Conservation (phyloP, 2,329 filamentous ascomycete genomes). For the Pseudocercospora ulei region DNA sequence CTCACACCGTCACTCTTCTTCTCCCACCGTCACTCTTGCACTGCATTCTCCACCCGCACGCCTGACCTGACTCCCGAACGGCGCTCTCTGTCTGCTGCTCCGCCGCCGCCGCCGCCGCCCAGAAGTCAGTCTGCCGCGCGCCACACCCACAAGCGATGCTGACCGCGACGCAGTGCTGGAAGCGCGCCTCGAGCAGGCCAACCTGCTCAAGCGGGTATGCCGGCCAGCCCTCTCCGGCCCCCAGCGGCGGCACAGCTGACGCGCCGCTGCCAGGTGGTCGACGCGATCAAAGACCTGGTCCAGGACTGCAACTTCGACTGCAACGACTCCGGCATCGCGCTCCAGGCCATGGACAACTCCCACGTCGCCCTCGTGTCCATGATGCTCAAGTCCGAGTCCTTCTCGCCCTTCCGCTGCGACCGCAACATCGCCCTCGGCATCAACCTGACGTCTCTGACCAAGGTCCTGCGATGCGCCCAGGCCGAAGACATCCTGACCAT, state of each 20-base stretch:
- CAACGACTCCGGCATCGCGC: conserved; percentile 97
- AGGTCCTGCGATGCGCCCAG: conserved; percentile 88
- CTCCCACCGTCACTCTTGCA: too few relatives aligned
- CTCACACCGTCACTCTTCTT: too few relatives aligned
- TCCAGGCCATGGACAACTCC: conserved; percentile 99
- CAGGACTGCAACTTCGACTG: conserved; percentile 99
- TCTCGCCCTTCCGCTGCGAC: conserved; percentile 93
- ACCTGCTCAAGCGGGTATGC: conserved; percentile 85
- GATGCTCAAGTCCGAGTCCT: conserved; percentile 92
- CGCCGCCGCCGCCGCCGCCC: too few relatives aligned
- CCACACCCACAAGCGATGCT: too few relatives aligned
- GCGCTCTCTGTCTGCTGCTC: too few relatives aligned
- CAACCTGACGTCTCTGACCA: conserved; percentile 92
- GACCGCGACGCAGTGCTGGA: conserved; percentile 61
- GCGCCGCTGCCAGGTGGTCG: conserved; percentile 62
- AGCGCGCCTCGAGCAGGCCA: conserved; percentile 90
- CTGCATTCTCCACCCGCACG: too few relatives aligned
- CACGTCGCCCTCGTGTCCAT: conserved; percentile 98
- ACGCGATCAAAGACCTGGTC: conserved; percentile 97
- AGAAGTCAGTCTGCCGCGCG: too few relatives aligned
- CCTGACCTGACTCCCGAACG: too few relatives aligned
- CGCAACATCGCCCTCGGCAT: conserved; percentile 97
- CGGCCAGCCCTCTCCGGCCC: not conserved
- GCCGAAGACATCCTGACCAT: conserved; percentile 90
- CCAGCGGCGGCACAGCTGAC: conserved; percentile 17